These are phyloP conservation scores for Boletellus ananas DNA, from an alignment of 768 basidiomycete species.

Conservation along the genomic window DNA sequence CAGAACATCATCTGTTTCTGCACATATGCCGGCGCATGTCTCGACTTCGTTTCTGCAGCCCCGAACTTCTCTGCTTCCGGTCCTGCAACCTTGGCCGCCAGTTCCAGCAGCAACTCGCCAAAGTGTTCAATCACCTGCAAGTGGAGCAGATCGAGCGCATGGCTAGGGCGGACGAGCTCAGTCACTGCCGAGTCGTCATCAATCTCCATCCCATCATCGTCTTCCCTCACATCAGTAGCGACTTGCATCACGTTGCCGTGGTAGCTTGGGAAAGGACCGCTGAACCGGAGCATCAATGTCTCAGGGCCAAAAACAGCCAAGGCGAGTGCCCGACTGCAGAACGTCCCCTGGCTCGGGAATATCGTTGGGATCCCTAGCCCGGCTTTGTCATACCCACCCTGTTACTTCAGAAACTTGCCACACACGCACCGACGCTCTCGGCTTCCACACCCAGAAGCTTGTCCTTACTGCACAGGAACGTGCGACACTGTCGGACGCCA, in stretches of 20 bases:
- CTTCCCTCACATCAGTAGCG: conserved; percentile 20
- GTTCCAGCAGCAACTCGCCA: conserved; percentile 52
- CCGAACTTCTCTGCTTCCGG: conserved; percentile 41
- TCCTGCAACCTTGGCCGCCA: conserved; percentile 54
- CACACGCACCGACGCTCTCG: conserved; percentile 41
- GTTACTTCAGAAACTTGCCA: not conserved
- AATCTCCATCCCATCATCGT: conserved; percentile 54
- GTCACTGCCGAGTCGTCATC: conserved; percentile 47
- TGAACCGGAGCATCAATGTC: conserved; percentile 39
- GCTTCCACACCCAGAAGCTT: conserved; percentile 58
- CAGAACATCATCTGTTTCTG: conserved; percentile 45
- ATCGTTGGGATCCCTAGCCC: conserved; percentile 21
- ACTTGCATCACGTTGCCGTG: conserved; percentile 28
- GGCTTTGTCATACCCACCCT: conserved; percentile 12
- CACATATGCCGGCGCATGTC: conserved; percentile 53
- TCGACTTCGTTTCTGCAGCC: conserved; percentile 35
- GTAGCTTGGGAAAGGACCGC: conserved; percentile 36
- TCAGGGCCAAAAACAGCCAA: conserved; percentile 40
- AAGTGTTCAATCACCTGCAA: conserved; percentile 69
- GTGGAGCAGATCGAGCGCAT: conserved; percentile 65
- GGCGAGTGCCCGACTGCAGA: conserved; percentile 52
- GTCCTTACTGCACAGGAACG: conserved; percentile 66
- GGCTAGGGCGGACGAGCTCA: conserved; percentile 42
- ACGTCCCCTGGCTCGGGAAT: conserved; percentile 33
- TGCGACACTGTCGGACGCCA: conserved; percentile 38